Evolutionary conservation across 73 alveolate species (phyloP).

Genomic region (Blepharisma japonicum): DNA sequence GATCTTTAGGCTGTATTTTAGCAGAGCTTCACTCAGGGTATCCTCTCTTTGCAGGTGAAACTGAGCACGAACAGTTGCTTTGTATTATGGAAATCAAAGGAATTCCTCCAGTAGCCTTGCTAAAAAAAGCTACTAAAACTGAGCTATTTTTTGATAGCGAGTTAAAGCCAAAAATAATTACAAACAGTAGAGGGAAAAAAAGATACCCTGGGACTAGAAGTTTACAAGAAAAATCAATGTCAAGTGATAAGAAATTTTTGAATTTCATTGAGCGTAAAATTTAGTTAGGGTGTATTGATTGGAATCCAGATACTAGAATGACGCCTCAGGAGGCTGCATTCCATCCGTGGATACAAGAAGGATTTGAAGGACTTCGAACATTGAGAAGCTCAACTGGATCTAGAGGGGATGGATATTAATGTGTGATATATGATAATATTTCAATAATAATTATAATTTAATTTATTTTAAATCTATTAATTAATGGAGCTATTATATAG

Average conservation of each 20-base stretch:
- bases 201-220: constrained; percentile 37
- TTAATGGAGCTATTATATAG: too few relatives aligned
- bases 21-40: constrained; percentile 65
- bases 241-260: constrained; percentile 8
- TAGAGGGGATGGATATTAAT: too few relatives aligned
- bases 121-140: constrained; percentile 21
- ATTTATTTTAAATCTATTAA: too few relatives aligned
- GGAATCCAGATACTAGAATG: constrained; percentile 38
- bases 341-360: constrained; percentile 37
- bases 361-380: too few relatives aligned
- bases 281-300: constrained; percentile 30
- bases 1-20: constrained; percentile 83
- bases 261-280: constrained; percentile 29
- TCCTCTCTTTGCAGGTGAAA: constrained; percentile 75
- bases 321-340: constrained; percentile 29
- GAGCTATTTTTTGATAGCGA: constrained; percentile 29
- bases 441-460: too few relatives aligned
- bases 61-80: constrained; percentile 58
- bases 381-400: too few relatives aligned
- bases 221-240: background rate
- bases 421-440: too few relatives aligned
- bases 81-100: constrained; percentile 69
- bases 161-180: constrained; percentile 5
- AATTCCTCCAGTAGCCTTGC: constrained; percentile 39
- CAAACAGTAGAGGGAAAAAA: constrained; percentile 32